phyloP scores from a whole-genome alignment of 495 filamentous ascomycete genomes.

The Rhizodiscina lignyota region DNA sequence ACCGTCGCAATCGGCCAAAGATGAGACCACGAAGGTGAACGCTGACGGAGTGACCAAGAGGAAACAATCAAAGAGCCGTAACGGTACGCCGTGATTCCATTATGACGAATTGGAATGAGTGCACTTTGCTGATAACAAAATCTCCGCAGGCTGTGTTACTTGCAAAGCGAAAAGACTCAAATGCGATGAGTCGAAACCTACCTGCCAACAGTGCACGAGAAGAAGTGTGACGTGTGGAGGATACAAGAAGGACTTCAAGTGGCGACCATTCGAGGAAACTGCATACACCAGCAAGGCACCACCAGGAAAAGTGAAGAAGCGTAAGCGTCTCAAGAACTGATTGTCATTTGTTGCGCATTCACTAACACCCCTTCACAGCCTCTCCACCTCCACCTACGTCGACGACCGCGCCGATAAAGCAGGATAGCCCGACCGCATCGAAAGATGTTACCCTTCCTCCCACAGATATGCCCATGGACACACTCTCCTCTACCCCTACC shows the following conservation, averaged over 20 bases:
- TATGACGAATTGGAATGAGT: conserved; percentile 2
- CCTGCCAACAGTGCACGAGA: conserved; percentile 55
- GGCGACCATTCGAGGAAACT: conserved; percentile 60
- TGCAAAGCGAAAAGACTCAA: conserved; percentile 72
- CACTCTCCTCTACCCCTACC: no score
- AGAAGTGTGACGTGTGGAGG: conserved; percentile 58
- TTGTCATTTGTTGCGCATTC: conserved; percentile 1
- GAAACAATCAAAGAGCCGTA: conserved; percentile 72
- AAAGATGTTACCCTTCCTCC: no score
- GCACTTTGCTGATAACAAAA: conserved; percentile 15
- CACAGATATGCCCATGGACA: no score
- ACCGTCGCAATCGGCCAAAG: neutral
- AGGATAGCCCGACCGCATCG: conserved; percentile 1
- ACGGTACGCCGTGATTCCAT: conserved; percentile 36
- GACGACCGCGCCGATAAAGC: neutral
- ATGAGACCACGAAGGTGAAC: conserved; percentile 7
- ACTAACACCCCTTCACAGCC: conserved; percentile 1
- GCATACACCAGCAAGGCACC: conserved; percentile 32
- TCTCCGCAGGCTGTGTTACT: conserved; percentile 49
- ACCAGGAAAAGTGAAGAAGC: conserved; percentile 24
- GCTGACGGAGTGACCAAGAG: conserved; percentile 30
- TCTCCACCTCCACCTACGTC: conserved; percentile 7
- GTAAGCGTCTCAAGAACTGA: conserved; percentile 15
- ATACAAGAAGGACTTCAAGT: conserved; percentile 76
- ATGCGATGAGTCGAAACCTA: conserved; percentile 66